These are phyloP conservation scores for Verruconis gallopava DNA, from an alignment of 2,329 filamentous ascomycete genomes.

Conservation along the genomic window DNA sequence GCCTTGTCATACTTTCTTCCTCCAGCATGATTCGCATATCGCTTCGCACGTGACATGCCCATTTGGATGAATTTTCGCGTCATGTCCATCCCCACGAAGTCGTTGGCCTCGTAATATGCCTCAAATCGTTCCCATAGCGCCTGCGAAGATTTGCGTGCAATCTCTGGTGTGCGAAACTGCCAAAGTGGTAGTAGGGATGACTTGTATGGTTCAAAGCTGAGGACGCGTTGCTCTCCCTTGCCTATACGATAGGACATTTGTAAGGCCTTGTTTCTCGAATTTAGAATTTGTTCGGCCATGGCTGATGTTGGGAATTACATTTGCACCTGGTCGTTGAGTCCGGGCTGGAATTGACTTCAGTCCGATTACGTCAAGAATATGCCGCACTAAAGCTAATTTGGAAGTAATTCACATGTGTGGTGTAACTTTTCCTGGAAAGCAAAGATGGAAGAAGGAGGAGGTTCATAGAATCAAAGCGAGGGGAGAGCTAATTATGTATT, in stretches of 20 bases:
- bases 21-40: constrained; percentile 44
- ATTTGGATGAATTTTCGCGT: constrained; percentile 51
- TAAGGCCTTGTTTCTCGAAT: constrained; percentile 18
- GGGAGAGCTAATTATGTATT: too few species aligned
- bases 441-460: too few species aligned
- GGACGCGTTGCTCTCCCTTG: constrained; percentile 47
- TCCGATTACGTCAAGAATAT: too few species aligned
- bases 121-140: constrained; percentile 39
- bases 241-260: constrained; percentile 44
- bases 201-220: constrained; percentile 53
- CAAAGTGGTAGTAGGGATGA: constrained; percentile 45
- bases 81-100: constrained; percentile 56
- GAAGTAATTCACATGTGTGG: too few species aligned
- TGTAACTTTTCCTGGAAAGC: too few species aligned
- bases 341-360: too few species aligned
- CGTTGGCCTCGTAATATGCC: constrained; percentile 35
- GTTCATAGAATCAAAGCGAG: too few species aligned
- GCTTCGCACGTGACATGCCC: constrained; percentile 48
- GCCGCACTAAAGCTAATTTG: too few species aligned
- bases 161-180: constrained; percentile 42
- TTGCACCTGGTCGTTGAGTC: too few species aligned
- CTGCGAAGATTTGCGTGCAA: constrained; percentile 38
- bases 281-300: neutral
- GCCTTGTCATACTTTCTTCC: constrained; percentile 41
- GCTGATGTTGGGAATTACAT: neutral